phyloP scores from a whole-genome alignment of 2,329 filamentous ascomycete species.

The Scytalidium sp. region DNA sequence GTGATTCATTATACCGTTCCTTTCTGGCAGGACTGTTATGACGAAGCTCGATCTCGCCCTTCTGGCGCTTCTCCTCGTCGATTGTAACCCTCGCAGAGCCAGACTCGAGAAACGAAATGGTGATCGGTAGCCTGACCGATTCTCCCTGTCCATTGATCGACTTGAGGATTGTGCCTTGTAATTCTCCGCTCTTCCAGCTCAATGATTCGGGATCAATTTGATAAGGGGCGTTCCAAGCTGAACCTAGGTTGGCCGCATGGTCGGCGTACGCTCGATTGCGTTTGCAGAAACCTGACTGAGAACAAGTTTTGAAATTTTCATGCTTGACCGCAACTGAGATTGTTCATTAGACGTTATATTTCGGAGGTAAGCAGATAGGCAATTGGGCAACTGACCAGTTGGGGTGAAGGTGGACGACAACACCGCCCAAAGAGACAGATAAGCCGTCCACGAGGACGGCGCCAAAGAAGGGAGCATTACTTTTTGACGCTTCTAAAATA shows the following conservation, averaged over 20 bases:
- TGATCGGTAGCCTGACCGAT: slow-evolving; percentile 76
- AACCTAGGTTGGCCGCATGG: slow-evolving; percentile 59
- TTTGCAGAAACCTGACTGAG: slow-evolving; percentile 95
- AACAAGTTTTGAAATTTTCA: slow-evolving; percentile 94
- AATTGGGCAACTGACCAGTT: slow-evolving; percentile 49
- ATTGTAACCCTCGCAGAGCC: slow-evolving; percentile 83
- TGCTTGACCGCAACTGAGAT: slow-evolving; percentile 78
- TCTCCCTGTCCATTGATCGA: slow-evolving; percentile 63
- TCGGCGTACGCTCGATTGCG: slow-evolving; percentile 91
- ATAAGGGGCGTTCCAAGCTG: slow-evolving; percentile 79
- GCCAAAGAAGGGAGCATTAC: slow-evolving; percentile 23
- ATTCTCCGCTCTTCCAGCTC: slow-evolving; percentile 73
- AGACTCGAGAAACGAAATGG: slow-evolving; percentile 83
- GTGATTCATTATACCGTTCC: slow-evolving; percentile 90
- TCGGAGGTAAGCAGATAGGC: slow-evolving; percentile 1
- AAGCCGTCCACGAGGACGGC: slow-evolving; percentile 62
- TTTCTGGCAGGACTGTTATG: slow-evolving; percentile 83
- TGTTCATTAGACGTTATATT: slow-evolving; percentile 11
- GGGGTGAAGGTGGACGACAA: slow-evolving; percentile 60
- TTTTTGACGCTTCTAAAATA: not conserved
- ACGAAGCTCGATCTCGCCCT: slow-evolving; percentile 83
- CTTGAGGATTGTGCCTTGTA: slow-evolving; percentile 82
- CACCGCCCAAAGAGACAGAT: slow-evolving; percentile 56
- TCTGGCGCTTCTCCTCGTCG: slow-evolving; percentile 87
- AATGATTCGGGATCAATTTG: slow-evolving; percentile 68